phyloP scores from a whole-genome alignment of 495 filamentous ascomycete genomes.

The Talaromyces adpressus region DNA sequence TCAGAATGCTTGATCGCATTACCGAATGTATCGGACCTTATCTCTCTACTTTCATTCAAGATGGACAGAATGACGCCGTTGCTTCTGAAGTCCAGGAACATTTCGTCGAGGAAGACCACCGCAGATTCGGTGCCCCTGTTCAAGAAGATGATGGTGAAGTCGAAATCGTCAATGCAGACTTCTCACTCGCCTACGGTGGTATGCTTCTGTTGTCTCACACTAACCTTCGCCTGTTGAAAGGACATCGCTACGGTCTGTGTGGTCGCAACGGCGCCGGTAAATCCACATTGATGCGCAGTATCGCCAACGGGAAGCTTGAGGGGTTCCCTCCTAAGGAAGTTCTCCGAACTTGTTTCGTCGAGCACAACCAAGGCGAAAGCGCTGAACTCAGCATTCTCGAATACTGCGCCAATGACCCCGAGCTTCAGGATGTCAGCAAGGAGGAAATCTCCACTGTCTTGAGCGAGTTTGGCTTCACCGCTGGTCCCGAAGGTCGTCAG shows the following conservation, averaged over 20 bases:
- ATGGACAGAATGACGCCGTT: constrained; percentile 50
- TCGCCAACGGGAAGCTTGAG: constrained; percentile 91
- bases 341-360: constrained; percentile 93
- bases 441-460: constrained; percentile 80
- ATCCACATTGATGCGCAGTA: constrained; percentile 96
- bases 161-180: constrained; percentile 96
- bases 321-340: constrained; percentile 89
- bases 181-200: constrained; percentile 95
- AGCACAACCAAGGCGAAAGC: constrained; percentile 97
- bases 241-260: constrained; percentile 93
- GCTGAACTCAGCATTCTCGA: constrained; percentile 92
- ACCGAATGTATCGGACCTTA: constrained; percentile 61
- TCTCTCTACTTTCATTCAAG: constrained; percentile 59
- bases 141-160: constrained; percentile 80
- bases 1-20: constrained; percentile 70
- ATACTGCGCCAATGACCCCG: constrained; percentile 79
- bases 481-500: constrained; percentile 83
- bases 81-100: constrained; percentile 59
- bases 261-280: constrained; percentile 97
- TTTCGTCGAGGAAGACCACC: constrained; percentile 74
- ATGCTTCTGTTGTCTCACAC: constrained; percentile 97
- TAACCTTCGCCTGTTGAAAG: constrained; percentile 88
- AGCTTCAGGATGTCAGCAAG: constrained; percentile 53
- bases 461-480: constrained; percentile 85
- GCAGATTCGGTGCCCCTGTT: constrained; percentile 76